A percentile compares a stretch with the other conserved stretches of the same genome.
Evolutionary conservation across 2,329 filamentous ascomycete species (phyloP).

Genomic region (Xylaria sp.): DNA sequence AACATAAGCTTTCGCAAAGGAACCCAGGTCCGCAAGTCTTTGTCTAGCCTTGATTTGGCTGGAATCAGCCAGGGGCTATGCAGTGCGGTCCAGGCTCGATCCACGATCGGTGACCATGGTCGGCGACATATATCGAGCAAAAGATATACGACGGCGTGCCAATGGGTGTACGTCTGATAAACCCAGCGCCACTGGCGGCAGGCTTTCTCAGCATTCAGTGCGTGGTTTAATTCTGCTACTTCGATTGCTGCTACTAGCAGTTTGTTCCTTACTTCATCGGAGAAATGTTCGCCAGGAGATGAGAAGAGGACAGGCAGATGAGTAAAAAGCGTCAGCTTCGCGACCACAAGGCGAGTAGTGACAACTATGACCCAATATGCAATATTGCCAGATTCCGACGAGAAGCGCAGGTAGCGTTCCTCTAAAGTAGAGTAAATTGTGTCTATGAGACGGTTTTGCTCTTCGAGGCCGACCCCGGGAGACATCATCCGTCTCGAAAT

Average conservation of each 20-base stretch:
- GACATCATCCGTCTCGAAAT: conserved; percentile 55
- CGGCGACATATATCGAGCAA: conserved; percentile 56
- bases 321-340: conserved; percentile 81
- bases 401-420: conserved; percentile 56
- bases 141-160: conserved; percentile 63
- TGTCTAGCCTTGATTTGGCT: conserved; percentile 42
- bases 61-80: conserved; percentile 48
- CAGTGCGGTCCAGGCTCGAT: conserved; percentile 47
- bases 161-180: conserved; percentile 63
- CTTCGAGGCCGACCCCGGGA: conserved; percentile 51
- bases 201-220: conserved; percentile 69
- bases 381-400: conserved; percentile 49
- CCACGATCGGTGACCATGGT: conserved; percentile 46
- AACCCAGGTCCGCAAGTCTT: conserved; percentile 53
- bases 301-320: conserved; percentile 75
- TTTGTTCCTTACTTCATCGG: conserved; percentile 69
- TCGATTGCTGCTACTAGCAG: conserved; percentile 79
- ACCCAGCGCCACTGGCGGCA: conserved; percentile 62
- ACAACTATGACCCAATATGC: conserved; percentile 60
- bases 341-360: conserved; percentile 76
- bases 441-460: conserved; percentile 51
- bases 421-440: conserved; percentile 52
- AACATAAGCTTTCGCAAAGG: conserved; percentile 55
- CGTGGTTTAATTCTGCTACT: conserved; percentile 75
- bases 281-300: conserved; percentile 32